phyloP scores from a whole-genome alignment of 164 flowering plant species.

The Magnolia sinica region DNA sequence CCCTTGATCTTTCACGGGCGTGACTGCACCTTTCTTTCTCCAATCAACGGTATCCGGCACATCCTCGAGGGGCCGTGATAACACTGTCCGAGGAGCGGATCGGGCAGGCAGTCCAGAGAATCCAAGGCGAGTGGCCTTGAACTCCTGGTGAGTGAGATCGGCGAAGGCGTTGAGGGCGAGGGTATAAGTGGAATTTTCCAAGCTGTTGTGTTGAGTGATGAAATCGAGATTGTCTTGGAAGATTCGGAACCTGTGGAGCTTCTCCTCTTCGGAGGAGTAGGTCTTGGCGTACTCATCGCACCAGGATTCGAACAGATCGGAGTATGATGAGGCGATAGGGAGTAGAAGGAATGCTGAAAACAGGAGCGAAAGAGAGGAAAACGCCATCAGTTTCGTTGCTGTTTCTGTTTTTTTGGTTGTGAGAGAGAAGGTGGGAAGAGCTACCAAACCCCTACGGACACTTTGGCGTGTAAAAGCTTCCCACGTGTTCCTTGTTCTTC shows the following conservation, averaged over 20 bases:
- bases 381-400: not conserved
- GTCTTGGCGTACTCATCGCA: constrained; percentile 51
- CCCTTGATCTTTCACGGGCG: constrained; percentile 83
- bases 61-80: not conserved
- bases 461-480: too few relatives aligned
- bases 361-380: not conserved
- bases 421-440: too few relatives aligned
- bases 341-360: not conserved
- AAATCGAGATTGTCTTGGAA: constrained; percentile 63
- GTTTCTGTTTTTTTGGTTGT: not conserved
- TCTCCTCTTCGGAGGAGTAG: constrained; percentile 61
- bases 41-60: constrained; percentile 83
- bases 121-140: constrained; percentile 63
- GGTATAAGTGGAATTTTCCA: constrained; percentile 46
- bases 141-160: constrained; percentile 84
- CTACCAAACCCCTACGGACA: too few relatives aligned
- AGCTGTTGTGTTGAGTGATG: constrained; percentile 50
- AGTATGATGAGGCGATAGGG: constrained; percentile 13
- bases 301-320: constrained; percentile 72
- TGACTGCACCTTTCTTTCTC: constrained; percentile 84
- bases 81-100: not conserved
- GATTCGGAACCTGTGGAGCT: constrained; percentile 44
- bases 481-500: too few relatives aligned
- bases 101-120: constrained; percentile 11
- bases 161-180: constrained; percentile 77